phyloP scores from a whole-genome alignment of 352 stramenopile genomes.

The Pythium monospermum region DNA sequence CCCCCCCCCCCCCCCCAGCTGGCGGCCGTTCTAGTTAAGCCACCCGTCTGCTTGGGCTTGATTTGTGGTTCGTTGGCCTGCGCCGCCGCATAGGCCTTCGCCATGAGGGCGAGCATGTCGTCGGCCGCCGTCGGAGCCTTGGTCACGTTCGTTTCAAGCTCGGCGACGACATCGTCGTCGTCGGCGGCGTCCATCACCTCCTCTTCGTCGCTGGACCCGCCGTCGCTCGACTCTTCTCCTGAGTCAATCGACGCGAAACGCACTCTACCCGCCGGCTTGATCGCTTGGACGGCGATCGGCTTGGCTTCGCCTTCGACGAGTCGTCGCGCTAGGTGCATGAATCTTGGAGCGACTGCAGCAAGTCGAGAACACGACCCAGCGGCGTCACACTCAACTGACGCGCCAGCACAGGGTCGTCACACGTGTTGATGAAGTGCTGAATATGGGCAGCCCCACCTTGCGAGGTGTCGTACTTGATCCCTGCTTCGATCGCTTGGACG shows the following conservation, averaged over 20 bases:
- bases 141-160: too few relatives aligned
- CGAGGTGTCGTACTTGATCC: background rate
- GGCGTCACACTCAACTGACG: background rate
- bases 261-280: too few relatives aligned
- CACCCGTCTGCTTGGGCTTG: background rate
- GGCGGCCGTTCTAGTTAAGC: too few relatives aligned
- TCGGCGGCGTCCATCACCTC: background rate
- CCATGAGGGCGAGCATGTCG: background rate
- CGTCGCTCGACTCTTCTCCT: too few relatives aligned
- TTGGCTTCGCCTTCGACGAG: background rate
- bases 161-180: background rate
- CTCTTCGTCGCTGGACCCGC: too few relatives aligned
- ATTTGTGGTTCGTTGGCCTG: too few relatives aligned
- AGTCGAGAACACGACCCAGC: background rate
- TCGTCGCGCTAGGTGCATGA: background rate
- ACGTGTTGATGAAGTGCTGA: constrained; percentile 11
- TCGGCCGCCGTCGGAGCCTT: background rate
- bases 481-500: background rate
- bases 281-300: background rate
- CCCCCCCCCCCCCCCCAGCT: too few relatives aligned
- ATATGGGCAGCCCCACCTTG: background rate
- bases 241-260: background rate
- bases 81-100: too few relatives aligned
- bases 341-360: background rate
- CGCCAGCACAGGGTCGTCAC: constrained; percentile 1